These are phyloP conservation scores for Cyberlindnera japonica DNA, from an alignment of 805 yeast genomes.

Conservation along the genomic window DNA sequence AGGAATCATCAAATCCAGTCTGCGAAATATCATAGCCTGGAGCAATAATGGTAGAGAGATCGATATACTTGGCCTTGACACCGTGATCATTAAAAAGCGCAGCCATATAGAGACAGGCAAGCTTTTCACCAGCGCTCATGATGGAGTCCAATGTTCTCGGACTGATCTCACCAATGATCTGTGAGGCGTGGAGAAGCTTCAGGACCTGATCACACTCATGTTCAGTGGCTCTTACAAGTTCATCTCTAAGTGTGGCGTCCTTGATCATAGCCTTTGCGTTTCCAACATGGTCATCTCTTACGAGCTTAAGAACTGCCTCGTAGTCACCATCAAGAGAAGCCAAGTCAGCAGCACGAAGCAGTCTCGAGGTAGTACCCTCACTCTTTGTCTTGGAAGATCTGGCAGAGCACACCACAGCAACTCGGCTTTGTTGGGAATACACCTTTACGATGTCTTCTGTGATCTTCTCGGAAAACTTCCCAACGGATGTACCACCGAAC, in stretches of 20 bases:
- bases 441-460: slow-evolving; percentile 78
- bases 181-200: slow-evolving; percentile 78
- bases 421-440: slow-evolving; percentile 56
- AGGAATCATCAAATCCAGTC: slow-evolving; percentile 61
- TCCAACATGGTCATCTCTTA: slow-evolving; percentile 71
- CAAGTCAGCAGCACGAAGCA: slow-evolving; percentile 78
- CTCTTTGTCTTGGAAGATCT: slow-evolving; percentile 86
- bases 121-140: slow-evolving; percentile 91
- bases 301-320: slow-evolving; percentile 53
- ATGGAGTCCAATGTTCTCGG: slow-evolving; percentile 84
- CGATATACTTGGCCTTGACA: slow-evolving; percentile 73
- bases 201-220: slow-evolving; percentile 64
- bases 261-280: slow-evolving; percentile 62
- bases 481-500: slow-evolving; percentile 97
- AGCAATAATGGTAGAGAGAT: slow-evolving; percentile 70
- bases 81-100: slow-evolving; percentile 81
- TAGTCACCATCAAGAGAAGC: slow-evolving; percentile 63
- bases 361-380: slow-evolving; percentile 92
- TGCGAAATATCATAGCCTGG: slow-evolving; percentile 48
- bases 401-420: slow-evolving; percentile 95
- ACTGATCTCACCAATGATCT: slow-evolving; percentile 86
- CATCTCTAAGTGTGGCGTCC: slow-evolving; percentile 40
- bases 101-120: slow-evolving; percentile 86
- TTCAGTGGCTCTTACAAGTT: slow-evolving; percentile 56
- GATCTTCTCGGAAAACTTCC: slow-evolving; percentile 85